Base-by-base conservation (phyloP, 345 rosid species). In the Aquilaria sinensis region DNA sequence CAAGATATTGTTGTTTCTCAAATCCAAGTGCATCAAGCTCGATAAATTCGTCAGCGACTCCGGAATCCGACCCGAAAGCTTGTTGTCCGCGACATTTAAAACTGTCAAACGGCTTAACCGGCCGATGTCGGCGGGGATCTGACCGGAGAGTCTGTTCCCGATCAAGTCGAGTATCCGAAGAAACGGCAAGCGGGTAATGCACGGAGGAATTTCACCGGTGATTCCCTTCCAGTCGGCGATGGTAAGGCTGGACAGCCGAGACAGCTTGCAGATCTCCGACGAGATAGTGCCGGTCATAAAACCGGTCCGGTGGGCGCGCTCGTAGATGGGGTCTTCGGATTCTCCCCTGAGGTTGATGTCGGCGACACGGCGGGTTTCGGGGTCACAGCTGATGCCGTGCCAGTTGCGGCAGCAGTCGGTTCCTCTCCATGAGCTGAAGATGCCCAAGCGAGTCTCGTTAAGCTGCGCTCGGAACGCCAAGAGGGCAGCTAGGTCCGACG, bases 171-270 rank as follows among this genome's bases (percentile, higher is more conserved):
- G 45, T 7, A 87, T 74, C 12, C 96, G 80, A 51, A 92, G 86
- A 52, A 83, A 89, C 9, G 96, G 85, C 10, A 92, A 70, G 0
- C 76, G 64, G 7, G 85, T 66, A 13, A 89, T 61, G 55, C 98
- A 92, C 5, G 68, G 64, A 0, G 98, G 98, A 55, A 92, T 89
- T 63, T 74, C 80, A 12, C 98, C 96, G 37, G 89, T 50, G 62
- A 92, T 89, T 3, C 93, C 98, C 74, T 92, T 89, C 98, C 96
- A 92, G 47, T 92, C 96, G 31, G 98, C 92, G 37, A 92, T 71
- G 5, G 77, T 89, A 62, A 89, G 58, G 57, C 82, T 77, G 56
- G 95, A 83, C 61, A 92, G 96, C 37, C 83, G 72, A 23, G 79
- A 3, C 29, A 89, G 83, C 55, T 70, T 75, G 57, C 98, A 92